phyloP scores from a whole-genome alignment of 2,329 filamentous ascomycete genomes.

The Aspergillus sp. region DNA sequence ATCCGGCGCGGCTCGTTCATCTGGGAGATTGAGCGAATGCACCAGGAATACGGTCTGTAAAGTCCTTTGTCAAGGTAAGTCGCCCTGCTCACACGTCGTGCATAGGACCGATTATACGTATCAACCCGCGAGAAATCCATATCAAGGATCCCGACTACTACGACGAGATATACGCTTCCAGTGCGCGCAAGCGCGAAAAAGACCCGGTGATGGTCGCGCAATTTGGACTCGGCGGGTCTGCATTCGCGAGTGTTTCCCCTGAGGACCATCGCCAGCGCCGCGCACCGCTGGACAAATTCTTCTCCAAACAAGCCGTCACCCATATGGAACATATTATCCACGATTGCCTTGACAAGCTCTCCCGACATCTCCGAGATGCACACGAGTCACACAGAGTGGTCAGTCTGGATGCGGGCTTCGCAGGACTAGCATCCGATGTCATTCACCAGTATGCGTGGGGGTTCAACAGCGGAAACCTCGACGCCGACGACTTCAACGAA shows the following conservation, averaged over 20 bases:
- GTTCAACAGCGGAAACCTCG: constrained; percentile 30
- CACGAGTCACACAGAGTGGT: constrained; percentile 11
- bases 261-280: constrained; percentile 22
- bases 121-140: constrained; percentile 34
- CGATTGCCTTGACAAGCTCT: constrained; percentile 15
- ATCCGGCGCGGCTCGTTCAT: not conserved
- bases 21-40: not conserved
- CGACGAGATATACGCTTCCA: constrained; percentile 30
- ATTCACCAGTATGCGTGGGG: constrained; percentile 39
- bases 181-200: constrained; percentile 27
- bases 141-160: constrained; percentile 35
- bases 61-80: not conserved
- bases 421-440: constrained; percentile 35
- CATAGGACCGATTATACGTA: constrained; percentile 33
- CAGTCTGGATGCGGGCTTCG: constrained; percentile 21
- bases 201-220: constrained; percentile 15
- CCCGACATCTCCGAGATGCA: constrained; percentile 10
- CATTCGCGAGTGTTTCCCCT: constrained; percentile 16
- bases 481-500: constrained; percentile 26
- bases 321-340: constrained; percentile 14
- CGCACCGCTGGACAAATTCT: constrained; percentile 19
- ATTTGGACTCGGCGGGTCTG: constrained; percentile 13
- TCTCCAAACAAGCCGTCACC: constrained; percentile 20
- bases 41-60: not conserved
- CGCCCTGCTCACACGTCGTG: not conserved